A percentile compares a stretch with the other conserved stretches of the same genome.
Evolutionary conservation across 495 filamentous ascomycete species (phyloP).

Genomic region (Halenospora varia): DNA sequence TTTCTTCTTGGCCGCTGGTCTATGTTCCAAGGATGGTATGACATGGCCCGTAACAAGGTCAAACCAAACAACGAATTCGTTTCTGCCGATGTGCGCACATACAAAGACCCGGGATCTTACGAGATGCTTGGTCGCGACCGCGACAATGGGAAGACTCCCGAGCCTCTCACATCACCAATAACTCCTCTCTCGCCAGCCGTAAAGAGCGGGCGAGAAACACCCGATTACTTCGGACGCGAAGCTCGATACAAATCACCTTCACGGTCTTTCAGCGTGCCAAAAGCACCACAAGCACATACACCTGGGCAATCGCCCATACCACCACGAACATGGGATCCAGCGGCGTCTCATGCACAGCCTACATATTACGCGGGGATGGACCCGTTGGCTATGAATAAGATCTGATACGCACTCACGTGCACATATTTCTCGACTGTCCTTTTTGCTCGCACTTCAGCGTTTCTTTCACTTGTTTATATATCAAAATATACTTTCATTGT

Average conservation of each 20-base stretch:
- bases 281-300: conserved; percentile 33
- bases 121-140: conserved; percentile 70
- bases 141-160: conserved; percentile 41
- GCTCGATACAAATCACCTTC: conserved; percentile 51
- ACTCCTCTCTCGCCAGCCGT: conserved; percentile 39
- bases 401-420: conserved; percentile 9
- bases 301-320: not conserved
- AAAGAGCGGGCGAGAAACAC: conserved; percentile 29
- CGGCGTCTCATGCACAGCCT: conserved; percentile 28
- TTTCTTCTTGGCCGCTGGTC: conserved; percentile 74
- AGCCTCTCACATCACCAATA: conserved; percentile 32
- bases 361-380: conserved; percentile 13
- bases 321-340: conserved; percentile 33
- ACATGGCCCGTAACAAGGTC: conserved; percentile 51
- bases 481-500: not conserved
- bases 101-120: conserved; percentile 61
- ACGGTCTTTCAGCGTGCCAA: conserved; percentile 56
- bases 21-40: conserved; percentile 81
- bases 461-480: conserved; percentile 17
- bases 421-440: not conserved
- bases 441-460: conserved; percentile 17
- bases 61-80: conserved; percentile 68
- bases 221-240: conserved; percentile 45
- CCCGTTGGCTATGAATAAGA: conserved; percentile 27
- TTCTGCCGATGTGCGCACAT: conserved; percentile 71